A percentile compares a stretch with the other conserved stretches of the same genome.
Conservation (phyloP, 1,284 basidiomycete genomes). For the Irpex rosettiformis region DNA sequence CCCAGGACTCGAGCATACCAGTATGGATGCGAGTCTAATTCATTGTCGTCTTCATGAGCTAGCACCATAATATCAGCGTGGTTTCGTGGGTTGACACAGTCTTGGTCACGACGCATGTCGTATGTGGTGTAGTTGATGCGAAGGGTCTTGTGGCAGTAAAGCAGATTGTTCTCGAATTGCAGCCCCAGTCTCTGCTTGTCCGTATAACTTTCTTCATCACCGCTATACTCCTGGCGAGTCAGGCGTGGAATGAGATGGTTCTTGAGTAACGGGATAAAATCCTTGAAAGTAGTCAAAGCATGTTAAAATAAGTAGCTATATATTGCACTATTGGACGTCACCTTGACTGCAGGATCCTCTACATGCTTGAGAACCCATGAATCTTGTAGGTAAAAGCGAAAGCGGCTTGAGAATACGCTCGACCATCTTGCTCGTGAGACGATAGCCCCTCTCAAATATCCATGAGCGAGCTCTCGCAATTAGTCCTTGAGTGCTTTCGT, state of each 20-base stretch:
- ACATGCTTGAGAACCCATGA: no score
- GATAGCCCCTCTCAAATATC: conserved; percentile 10
- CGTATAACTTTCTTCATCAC: conserved; percentile 5
- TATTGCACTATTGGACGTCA: no score
- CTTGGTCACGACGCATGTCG: conserved; percentile 31
- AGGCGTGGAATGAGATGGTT: conserved; percentile 20
- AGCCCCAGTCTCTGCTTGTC: conserved; percentile 12
- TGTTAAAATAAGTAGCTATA: no score
- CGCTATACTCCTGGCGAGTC: conserved; percentile 1
- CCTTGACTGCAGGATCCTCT: no score
- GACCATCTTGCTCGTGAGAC: not conserved
- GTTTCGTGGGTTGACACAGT: conserved; percentile 30
- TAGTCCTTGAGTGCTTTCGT: not conserved
- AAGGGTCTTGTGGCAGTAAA: conserved; percentile 24
- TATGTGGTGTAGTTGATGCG: conserved; percentile 32
- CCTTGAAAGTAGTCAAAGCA: no score
- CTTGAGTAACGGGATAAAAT: conserved; percentile 20
- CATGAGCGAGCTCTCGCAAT: conserved; percentile 1
- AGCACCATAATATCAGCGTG: conserved; percentile 29
- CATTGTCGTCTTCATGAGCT: conserved; percentile 8
- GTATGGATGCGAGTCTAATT: conserved; percentile 19
- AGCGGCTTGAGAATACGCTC: not conserved
- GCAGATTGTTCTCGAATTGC: conserved; percentile 18
- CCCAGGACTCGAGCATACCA: conserved; percentile 31
- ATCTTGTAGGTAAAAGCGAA: not conserved